phyloP scores from a whole-genome alignment of 1,139 yeast species.

The Sugiyamaella grinbergsii region DNA sequence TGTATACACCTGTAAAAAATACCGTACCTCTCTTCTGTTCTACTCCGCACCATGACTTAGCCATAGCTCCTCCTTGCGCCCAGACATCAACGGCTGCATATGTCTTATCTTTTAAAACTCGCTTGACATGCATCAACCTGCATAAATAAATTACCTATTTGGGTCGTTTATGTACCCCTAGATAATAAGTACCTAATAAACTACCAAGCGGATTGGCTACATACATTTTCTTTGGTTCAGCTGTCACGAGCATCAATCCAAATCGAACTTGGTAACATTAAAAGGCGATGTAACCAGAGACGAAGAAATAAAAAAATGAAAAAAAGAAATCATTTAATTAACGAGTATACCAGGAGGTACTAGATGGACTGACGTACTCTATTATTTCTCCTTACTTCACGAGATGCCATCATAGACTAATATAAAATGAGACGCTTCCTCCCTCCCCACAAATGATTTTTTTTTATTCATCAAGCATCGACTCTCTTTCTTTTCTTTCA shows the following conservation, averaged over 20 bases:
- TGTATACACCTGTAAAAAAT: too few relatives aligned
- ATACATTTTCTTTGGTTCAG: too few relatives aligned
- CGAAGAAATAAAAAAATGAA: background rate
- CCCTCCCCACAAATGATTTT: background rate
- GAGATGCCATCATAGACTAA: background rate
- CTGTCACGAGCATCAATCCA: too few relatives aligned
- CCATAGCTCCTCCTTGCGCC: background rate
- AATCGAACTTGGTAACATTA: too few relatives aligned
- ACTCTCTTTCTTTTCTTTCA: background rate
- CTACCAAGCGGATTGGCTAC: too few relatives aligned
- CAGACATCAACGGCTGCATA: background rate
- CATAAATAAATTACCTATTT: background rate
- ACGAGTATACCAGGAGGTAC: background rate
- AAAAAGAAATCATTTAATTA: background rate
- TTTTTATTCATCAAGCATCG: background rate
- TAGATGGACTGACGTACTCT: background rate
- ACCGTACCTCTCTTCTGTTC: too few relatives aligned
- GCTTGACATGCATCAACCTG: background rate
- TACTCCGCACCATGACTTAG: too few relatives aligned
- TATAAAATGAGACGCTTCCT: background rate
- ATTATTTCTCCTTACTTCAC: conserved; percentile 1
- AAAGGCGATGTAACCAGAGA: too few relatives aligned
- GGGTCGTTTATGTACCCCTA: background rate
- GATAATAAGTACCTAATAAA: background rate
- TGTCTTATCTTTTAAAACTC: conserved; percentile 1